phyloP scores from a whole-genome alignment of 345 rosid species.

The Psidium friedrichsthalianum region DNA sequence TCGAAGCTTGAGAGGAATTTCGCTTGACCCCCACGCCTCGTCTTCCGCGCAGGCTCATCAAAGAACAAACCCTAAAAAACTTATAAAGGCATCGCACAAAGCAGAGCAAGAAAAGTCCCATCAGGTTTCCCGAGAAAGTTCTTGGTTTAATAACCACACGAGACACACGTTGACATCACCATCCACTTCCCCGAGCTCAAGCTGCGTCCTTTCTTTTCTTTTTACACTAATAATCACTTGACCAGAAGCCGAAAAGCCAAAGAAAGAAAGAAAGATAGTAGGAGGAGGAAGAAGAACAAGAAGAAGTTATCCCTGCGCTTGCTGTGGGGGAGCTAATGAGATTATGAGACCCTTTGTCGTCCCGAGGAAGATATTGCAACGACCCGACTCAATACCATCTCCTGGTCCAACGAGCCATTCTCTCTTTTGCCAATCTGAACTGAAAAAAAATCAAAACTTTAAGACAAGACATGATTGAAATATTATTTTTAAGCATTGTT shows the following conservation, averaged over 20 bases:
- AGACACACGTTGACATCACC: constrained; percentile 1
- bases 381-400: neutral
- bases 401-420: neutral
- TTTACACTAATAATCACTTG: neutral
- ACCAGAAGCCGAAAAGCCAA: neutral
- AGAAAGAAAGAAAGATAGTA: neutral
- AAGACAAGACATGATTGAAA: neutral
- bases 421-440: neutral
- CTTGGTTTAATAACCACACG: neutral
- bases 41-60: neutral
- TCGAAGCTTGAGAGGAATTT: neutral
- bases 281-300: neutral
- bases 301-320: neutral
- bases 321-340: neutral
- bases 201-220: neutral
- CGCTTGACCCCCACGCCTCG: constrained; percentile 4
- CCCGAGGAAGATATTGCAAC: constrained; percentile 1
- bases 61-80: neutral
- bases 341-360: neutral
- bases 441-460: neutral
- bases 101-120: neutral
- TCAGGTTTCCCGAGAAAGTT: constrained; percentile 1
- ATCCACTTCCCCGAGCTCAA: constrained; percentile 3
- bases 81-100: neutral
- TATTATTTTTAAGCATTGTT: neutral